These are phyloP conservation scores for Chytriomyces hyalinus DNA, from an alignment of 192 early-diverging fungal species.

Conservation along the genomic window DNA sequence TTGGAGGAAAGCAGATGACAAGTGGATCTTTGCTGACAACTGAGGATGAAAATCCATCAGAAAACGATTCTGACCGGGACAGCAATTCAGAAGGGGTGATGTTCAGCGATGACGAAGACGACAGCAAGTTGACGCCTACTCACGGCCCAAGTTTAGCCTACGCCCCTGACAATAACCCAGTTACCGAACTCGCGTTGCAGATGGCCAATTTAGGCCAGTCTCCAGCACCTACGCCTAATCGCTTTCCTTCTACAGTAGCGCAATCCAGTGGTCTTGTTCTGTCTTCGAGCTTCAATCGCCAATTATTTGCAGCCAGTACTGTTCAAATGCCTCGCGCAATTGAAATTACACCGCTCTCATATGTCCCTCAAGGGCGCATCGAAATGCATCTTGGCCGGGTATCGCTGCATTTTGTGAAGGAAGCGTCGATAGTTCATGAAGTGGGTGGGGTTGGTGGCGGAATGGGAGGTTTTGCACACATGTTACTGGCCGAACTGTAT, in stretches of 20 bases:
- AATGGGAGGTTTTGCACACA: slow-evolving; percentile 75
- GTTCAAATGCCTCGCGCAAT: slow-evolving; percentile 44
- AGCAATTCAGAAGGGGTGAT: slow-evolving; percentile 19
- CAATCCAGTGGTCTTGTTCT: background rate
- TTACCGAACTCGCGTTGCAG: background rate
- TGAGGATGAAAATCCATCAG: background rate
- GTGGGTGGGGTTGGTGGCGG: slow-evolving; percentile 55
- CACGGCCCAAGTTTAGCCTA: background rate
- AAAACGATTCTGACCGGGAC: slow-evolving; percentile 1
- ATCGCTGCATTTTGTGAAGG: slow-evolving; percentile 83
- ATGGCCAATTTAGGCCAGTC: background rate
- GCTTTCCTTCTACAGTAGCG: background rate
- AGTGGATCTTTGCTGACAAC: slow-evolving; percentile 2
- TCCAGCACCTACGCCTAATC: background rate
- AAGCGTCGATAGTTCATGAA: slow-evolving; percentile 57
- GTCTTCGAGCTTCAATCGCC: background rate
- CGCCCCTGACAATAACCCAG: background rate
- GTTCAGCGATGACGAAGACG: slow-evolving; percentile 28
- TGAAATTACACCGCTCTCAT: slow-evolving; percentile 73
- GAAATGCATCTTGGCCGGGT: slow-evolving; percentile 70
- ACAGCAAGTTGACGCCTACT: background rate
- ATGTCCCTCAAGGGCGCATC: slow-evolving; percentile 60
- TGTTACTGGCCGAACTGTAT: slow-evolving; percentile 69
- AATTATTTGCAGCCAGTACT: background rate
- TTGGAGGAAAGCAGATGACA: slow-evolving; percentile 18